Evolutionary conservation across 352 stramenopile genomes (phyloP).

Genomic region (Sclerospora graminicola): DNA sequence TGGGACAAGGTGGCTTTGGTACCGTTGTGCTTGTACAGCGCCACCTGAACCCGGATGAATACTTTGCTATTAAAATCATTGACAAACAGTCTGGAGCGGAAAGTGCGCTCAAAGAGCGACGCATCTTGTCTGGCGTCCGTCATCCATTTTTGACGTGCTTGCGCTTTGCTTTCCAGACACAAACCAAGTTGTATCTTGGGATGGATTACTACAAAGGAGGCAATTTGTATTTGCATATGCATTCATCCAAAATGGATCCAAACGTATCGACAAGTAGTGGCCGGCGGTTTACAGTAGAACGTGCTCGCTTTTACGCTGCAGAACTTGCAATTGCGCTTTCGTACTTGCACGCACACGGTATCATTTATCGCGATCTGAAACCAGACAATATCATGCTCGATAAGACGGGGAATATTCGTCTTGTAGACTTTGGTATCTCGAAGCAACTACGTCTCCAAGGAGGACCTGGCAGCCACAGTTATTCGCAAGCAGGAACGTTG

Average conservation of each 20-base stretch:
- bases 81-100: slow-evolving; percentile 74
- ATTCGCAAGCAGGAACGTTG: slow-evolving; percentile 56
- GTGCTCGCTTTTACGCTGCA: slow-evolving; percentile 77
- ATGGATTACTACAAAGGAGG: slow-evolving; percentile 83
- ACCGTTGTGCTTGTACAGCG: slow-evolving; percentile 77
- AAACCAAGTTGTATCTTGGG: slow-evolving; percentile 71
- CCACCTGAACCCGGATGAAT: slow-evolving; percentile 63
- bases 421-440: slow-evolving; percentile 87
- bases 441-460: slow-evolving; percentile 58
- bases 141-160: slow-evolving; percentile 76
- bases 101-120: slow-evolving; percentile 60
- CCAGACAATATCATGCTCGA: slow-evolving; percentile 87
- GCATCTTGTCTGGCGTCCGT: slow-evolving; percentile 64
- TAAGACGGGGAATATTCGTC: slow-evolving; percentile 72
- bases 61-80: slow-evolving; percentile 85
- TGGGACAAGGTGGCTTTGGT: slow-evolving; percentile 69
- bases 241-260: slow-evolving; percentile 74
- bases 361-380: slow-evolving; percentile 85
- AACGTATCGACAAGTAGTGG: slow-evolving; percentile 66
- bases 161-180: slow-evolving; percentile 81
- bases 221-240: slow-evolving; percentile 83
- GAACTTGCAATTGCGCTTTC: slow-evolving; percentile 80
- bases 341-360: slow-evolving; percentile 79
- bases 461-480: slow-evolving; percentile 29
- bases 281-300: slow-evolving; percentile 56